Evolutionary conservation across 352 stramenopile genomes (phyloP).

Genomic region (Phytopythium ostracodes): DNA sequence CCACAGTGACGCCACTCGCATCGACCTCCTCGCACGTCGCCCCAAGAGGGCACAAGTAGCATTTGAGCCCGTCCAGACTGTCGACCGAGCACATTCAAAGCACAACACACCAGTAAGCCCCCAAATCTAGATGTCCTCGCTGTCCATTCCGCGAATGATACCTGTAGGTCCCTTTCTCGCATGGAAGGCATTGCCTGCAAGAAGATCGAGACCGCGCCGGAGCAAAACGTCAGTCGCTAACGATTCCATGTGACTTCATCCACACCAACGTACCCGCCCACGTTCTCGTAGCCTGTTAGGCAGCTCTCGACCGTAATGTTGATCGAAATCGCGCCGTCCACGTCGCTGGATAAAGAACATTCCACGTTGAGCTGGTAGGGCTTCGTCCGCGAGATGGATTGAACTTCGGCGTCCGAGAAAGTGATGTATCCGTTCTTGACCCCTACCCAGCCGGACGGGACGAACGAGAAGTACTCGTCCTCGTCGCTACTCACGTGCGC

Average conservation of each 20-base stretch:
- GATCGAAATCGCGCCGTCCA: conserved; percentile 12
- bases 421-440: conserved; percentile 43
- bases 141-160: conserved; percentile 8
- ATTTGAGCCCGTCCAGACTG: conserved; percentile 62
- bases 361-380: conserved; percentile 42
- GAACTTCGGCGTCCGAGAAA: conserved; percentile 36
- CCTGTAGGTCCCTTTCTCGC: conserved; percentile 66
- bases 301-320: conserved; percentile 51
- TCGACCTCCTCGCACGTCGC: conserved; percentile 42
- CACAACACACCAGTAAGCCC: neutral
- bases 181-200: conserved; percentile 43
- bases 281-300: conserved; percentile 53
- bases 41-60: conserved; percentile 55
- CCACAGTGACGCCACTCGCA: conserved; percentile 20
- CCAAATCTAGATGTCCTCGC: neutral
- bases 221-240: neutral
- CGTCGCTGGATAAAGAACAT: conserved; percentile 29
- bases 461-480: conserved; percentile 43
- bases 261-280: conserved; percentile 39
- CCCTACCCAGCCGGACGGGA: conserved; percentile 18
- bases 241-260: neutral
- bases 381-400: conserved; percentile 19
- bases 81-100: neutral
- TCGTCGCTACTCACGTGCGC: conserved; percentile 14
- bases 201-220: neutral